Evolutionary conservation across 2,329 filamentous ascomycete genomes (phyloP).

Genomic region (Alternaria panax): DNA sequence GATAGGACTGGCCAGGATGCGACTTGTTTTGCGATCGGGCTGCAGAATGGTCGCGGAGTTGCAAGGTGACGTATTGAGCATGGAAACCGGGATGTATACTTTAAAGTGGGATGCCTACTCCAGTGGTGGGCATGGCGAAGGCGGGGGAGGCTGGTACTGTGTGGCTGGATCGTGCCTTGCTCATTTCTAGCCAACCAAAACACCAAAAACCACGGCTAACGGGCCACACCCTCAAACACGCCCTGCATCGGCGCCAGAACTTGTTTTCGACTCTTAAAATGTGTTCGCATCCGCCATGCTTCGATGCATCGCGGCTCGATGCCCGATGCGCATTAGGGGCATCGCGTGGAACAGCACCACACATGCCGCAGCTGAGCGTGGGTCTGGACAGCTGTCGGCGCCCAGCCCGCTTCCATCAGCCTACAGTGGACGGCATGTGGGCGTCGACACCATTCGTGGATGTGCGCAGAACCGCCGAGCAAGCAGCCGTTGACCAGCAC

Average conservation of each 20-base stretch:
- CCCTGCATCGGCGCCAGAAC: not conserved
- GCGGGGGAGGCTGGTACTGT: constrained; percentile 34
- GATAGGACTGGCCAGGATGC: constrained; percentile 18
- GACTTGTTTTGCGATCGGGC: constrained; percentile 23
- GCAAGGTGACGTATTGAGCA: constrained; percentile 33
- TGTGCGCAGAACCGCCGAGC: constrained; percentile 6
- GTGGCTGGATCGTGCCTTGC: constrained; percentile 32
- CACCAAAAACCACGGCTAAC: not conserved
- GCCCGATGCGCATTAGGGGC: not conserved
- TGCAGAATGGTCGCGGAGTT: constrained; percentile 16
- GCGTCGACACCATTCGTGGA: constrained; percentile 5
- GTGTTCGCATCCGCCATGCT: constrained; percentile 8
- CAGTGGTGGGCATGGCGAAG: constrained; percentile 19
- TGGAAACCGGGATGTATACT: constrained; percentile 23
- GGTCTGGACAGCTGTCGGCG: constrained; percentile 11
- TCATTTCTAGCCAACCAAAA: constrained; percentile 22
- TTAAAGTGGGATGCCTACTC: constrained; percentile 11
- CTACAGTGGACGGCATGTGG: constrained; percentile 2
- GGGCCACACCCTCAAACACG: not conserved
- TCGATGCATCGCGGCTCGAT: not conserved
- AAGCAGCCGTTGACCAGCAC: constrained; percentile 11
- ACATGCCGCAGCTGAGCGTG: constrained; percentile 2
- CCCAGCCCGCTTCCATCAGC: constrained; percentile 8
- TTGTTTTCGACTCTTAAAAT: not conserved
- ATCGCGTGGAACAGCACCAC: constrained; percentile 10